Percentiles rank a stretch among this genome's conserved stretches.
These are phyloP conservation scores for Endocalyx cinctus DNA, from an alignment of 2,329 filamentous ascomycete species.

Conservation along the genomic window DNA sequence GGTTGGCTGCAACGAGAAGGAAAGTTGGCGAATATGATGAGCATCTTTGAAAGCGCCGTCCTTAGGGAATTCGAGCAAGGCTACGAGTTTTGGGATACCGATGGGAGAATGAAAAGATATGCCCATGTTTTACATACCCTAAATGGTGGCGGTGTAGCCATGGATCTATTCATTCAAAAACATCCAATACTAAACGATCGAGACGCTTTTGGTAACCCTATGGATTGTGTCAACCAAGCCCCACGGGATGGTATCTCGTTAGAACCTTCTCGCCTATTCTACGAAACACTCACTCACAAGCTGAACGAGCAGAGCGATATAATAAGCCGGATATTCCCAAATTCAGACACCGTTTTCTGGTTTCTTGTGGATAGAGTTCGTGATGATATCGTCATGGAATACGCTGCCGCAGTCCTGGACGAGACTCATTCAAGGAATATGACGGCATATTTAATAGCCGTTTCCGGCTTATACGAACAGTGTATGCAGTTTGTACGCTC, in stretches of 20 bases:
- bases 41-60: slow-evolving; percentile 86
- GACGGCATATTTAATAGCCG: slow-evolving; percentile 75
- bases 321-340: slow-evolving; percentile 78
- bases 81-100: slow-evolving; percentile 82
- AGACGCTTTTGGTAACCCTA: slow-evolving; percentile 65
- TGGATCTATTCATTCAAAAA: slow-evolving; percentile 85
- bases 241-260: slow-evolving; percentile 65
- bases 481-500: slow-evolving; percentile 71
- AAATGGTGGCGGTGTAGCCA: slow-evolving; percentile 72
- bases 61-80: slow-evolving; percentile 89
- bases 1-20: slow-evolving; percentile 69
- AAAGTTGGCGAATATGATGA: slow-evolving; percentile 68
- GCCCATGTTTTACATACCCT: slow-evolving; percentile 78
- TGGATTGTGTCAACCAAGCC: slow-evolving; percentile 74
- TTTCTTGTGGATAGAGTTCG: slow-evolving; percentile 76
- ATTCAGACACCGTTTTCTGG: slow-evolving; percentile 66
- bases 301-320: slow-evolving; percentile 78
- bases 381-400: slow-evolving; percentile 82
- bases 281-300: slow-evolving; percentile 67
- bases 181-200: slow-evolving; percentile 77
- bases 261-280: slow-evolving; percentile 77
- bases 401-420: slow-evolving; percentile 79
- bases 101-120: slow-evolving; percentile 84
- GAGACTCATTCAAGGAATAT: slow-evolving; percentile 75
- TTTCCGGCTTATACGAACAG: slow-evolving; percentile 86